Evolutionary conservation across 2,329 filamentous ascomycete species (phyloP).

Genomic region (Dactylellina drechsleri): DNA sequence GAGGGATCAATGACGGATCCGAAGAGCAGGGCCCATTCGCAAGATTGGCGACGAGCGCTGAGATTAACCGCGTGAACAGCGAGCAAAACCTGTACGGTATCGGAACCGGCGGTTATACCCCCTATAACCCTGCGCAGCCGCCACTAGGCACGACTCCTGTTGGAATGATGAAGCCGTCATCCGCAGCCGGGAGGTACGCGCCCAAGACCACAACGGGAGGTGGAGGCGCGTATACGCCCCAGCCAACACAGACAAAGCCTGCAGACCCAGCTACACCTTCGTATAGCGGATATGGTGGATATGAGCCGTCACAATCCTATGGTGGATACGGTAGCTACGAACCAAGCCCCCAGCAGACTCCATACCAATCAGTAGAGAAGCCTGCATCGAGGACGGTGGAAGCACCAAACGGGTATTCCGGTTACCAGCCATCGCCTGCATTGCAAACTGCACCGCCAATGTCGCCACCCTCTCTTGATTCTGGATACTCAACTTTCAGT

Average conservation of each 20-base stretch:
- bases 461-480: slow-evolving; percentile 42
- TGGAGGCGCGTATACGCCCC: slow-evolving; percentile 61
- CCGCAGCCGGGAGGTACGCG: slow-evolving; percentile 41
- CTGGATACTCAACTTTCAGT: slow-evolving; percentile 21
- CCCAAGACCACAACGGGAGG: slow-evolving; percentile 56
- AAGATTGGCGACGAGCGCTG: slow-evolving; percentile 78
- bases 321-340: slow-evolving; percentile 64
- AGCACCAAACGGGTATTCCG: slow-evolving; percentile 30
- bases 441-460: slow-evolving; percentile 26
- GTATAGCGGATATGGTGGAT: slow-evolving; percentile 63
- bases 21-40: slow-evolving; percentile 83
- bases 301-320: slow-evolving; percentile 67
- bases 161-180: slow-evolving; percentile 55
- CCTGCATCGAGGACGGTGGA: slow-evolving; percentile 20
- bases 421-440: slow-evolving; percentile 38
- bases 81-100: slow-evolving; percentile 78
- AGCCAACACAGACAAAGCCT: slow-evolving; percentile 59
- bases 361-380: slow-evolving; percentile 28
- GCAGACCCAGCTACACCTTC: slow-evolving; percentile 60
- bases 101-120: slow-evolving; percentile 32
- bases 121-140: slow-evolving; percentile 44
- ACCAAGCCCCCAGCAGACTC: slow-evolving; percentile 58
- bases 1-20: slow-evolving; percentile 64
- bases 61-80: slow-evolving; percentile 78
- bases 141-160: slow-evolving; percentile 44